phyloP scores from a whole-genome alignment of 371 early-diverging fungal species.

The Massospora cicadina region DNA sequence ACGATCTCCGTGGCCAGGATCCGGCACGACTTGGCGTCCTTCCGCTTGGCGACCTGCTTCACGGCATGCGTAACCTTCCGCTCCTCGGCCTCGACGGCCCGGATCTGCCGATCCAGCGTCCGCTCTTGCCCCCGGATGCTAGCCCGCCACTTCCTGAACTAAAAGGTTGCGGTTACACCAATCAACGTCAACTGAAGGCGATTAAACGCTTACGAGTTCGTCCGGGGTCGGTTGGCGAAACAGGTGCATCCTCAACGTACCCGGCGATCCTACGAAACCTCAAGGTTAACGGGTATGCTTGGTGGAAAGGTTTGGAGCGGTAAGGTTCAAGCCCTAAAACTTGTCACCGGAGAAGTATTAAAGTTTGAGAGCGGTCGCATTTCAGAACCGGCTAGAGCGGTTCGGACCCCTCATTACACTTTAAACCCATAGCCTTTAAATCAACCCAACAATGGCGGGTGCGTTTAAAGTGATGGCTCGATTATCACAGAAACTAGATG shows the following conservation, averaged over 20 bases:
- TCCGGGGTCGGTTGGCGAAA: constrained; percentile 11
- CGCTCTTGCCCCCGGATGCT: constrained; percentile 73
- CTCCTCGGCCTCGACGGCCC: constrained; percentile 65
- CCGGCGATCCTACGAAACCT: background rate
- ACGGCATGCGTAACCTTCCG: constrained; percentile 55
- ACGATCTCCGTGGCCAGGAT: constrained; percentile 73
- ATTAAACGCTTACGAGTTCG: background rate
- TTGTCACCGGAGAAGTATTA: background rate
- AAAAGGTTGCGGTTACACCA: background rate
- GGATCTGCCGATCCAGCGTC: constrained; percentile 66
- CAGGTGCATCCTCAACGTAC: constrained; percentile 2
- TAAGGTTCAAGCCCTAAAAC: background rate
- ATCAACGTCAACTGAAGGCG: background rate
- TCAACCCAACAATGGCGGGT: too few relatives aligned
- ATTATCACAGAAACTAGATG: too few relatives aligned
- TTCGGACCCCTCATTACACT: background rate
- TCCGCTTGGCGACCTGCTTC: constrained; percentile 75
- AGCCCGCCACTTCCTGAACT: constrained; percentile 83
- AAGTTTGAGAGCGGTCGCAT: background rate
- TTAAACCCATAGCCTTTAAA: background rate
- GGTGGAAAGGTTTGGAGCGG: background rate
- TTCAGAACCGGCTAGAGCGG: background rate
- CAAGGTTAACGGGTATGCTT: background rate
- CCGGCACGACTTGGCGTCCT: constrained; percentile 56
- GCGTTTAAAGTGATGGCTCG: too few relatives aligned